phyloP scores from a whole-genome alignment of 164 flowering plant genomes.

The Kalanchoe fedtschenkoi region DNA sequence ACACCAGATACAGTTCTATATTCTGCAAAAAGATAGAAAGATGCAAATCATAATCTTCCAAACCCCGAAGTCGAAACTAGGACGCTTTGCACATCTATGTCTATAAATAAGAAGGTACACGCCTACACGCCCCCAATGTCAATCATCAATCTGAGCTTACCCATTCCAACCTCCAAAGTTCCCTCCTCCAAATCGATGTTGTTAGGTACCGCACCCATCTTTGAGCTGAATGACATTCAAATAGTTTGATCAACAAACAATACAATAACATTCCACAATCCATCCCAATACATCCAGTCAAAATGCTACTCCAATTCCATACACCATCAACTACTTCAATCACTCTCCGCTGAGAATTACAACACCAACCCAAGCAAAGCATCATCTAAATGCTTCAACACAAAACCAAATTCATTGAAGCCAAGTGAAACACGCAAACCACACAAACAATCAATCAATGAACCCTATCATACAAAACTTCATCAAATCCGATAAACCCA shows the following conservation, averaged over 20 bases:
- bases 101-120: not conserved
- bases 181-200: constrained; percentile 26
- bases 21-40: constrained; percentile 35
- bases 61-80: not conserved
- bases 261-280: not conserved
- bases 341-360: too few species aligned
- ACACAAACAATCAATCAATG: not conserved
- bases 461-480: not conserved
- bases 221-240: not conserved
- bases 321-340: too few species aligned
- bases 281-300: not conserved
- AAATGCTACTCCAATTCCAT: too few species aligned
- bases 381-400: not conserved
- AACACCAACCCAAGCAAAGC: too few species aligned
- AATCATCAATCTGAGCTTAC: constrained; percentile 11
- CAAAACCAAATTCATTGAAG: too few species aligned
- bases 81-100: not conserved
- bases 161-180: constrained; percentile 31
- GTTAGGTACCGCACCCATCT: constrained; percentile 23
- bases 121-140: too few species aligned
- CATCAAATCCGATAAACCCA: not conserved
- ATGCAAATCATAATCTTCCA: not conserved
- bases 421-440: not conserved
- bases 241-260: not conserved
- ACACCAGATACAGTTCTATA: constrained; percentile 97